phyloP scores from a whole-genome alignment of 345 rosid genomes.

The Excoecaria agallocha region DNA sequence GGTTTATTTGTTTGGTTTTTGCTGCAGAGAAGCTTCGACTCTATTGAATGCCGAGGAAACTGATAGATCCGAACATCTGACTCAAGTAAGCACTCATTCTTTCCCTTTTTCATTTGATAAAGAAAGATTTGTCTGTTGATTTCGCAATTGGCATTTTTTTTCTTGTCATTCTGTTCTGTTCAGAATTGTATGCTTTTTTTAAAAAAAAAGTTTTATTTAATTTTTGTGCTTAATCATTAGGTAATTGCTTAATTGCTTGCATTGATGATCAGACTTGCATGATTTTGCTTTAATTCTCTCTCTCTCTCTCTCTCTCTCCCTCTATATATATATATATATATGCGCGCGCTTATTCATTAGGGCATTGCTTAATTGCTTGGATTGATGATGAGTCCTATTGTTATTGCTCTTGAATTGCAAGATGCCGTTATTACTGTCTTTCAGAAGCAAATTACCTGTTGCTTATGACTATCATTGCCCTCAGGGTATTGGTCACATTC shows the following conservation, averaged over 20 bases:
- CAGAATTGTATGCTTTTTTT: too few relatives aligned
- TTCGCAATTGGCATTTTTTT: too few relatives aligned
- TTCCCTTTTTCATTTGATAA: neutral
- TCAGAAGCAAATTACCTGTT: neutral
- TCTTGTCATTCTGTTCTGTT: too few relatives aligned
- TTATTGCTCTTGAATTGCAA: neutral
- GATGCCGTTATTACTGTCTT: neutral
- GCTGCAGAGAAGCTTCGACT: conserved; percentile 57
- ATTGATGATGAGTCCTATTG: neutral
- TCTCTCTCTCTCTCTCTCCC: too few relatives aligned
- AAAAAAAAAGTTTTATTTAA: too few relatives aligned
- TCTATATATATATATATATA: too few relatives aligned
- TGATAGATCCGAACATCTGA: conserved; percentile 47
- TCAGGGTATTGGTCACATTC: conserved; percentile 63
- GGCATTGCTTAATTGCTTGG: neutral
- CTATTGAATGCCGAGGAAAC: conserved; percentile 43
- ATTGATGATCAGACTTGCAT: too few relatives aligned
- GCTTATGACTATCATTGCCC: conserved; percentile 1
- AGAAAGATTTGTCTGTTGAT: neutral
- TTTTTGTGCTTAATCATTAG: too few relatives aligned
- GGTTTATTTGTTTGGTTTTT: neutral
- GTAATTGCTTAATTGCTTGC: too few relatives aligned
- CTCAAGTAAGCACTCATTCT: conserved; percentile 36
- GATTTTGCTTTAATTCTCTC: too few relatives aligned
- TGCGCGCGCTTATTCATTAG: neutral